Base-by-base conservation (phyloP, 2,329 filamentous ascomycete species). In the Monilinia laxa region DNA sequence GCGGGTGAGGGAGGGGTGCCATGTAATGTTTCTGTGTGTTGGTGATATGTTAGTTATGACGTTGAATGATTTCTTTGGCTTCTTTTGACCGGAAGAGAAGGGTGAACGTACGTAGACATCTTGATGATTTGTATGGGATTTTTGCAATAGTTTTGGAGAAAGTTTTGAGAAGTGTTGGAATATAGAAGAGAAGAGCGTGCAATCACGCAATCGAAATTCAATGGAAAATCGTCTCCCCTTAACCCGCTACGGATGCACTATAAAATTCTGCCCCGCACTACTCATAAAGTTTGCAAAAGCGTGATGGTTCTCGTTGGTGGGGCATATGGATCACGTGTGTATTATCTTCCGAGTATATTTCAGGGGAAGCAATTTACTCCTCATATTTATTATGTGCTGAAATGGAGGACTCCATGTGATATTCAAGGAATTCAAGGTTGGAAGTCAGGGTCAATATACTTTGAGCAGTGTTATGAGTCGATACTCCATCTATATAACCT, bases 1-100 rank as follows among this genome's bases (percentile, higher is more conserved):
- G 80, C 91, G 90, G 65, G 90, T 90, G 77, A 95, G 89, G 16
- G 73, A 91, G 11, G 88, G 84, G 83, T 95, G 91, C 91, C 91
- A 95, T 79, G 91, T 94, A 79, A 95, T 94, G 84, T 95, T 95
- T 78, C 91, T 95, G 62, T 11, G 40, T 20, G n/a, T 18, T 11
- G 40, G 57, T 28, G 53, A 3, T 3, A 49, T 20, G 47, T 20
- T n/a, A 6, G 23, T 23, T 28, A 28, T 14, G 35, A 16, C 4
- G 12, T 42, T 14, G 40, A 16, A 42, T 16, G 38, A 40, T 2
- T 40, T 40, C 11, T 11, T 14, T 40, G 10, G 38, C 38, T 40
- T 14, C 4, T 14, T 57, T 28, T 59, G 25, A 40, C 18, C 23
- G 25, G 11, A 18, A 20, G 45, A 16, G 25, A 59, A n/a, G 45